These are phyloP conservation scores for Aspergillus asperescens DNA, from an alignment of 495 filamentous ascomycete genomes.

Conservation along the genomic window DNA sequence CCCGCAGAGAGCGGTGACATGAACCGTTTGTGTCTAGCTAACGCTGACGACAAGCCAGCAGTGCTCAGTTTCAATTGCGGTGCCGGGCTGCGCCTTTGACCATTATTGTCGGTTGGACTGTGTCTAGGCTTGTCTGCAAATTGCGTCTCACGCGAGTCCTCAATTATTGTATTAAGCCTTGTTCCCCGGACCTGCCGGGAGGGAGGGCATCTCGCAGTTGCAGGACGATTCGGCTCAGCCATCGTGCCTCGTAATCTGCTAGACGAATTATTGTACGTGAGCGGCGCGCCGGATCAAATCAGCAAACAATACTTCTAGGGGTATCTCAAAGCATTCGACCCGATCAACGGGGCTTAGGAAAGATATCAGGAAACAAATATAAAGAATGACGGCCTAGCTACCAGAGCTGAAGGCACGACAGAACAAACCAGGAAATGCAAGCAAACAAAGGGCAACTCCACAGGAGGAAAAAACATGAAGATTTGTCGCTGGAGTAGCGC, in stretches of 20 bases:
- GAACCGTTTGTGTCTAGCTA: conserved; percentile 27
- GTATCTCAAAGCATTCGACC: conserved; percentile 37
- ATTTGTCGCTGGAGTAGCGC: conserved; percentile 19
- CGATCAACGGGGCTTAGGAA: conserved; percentile 38
- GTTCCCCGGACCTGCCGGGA: conserved; percentile 66
- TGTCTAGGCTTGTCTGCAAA: conserved; percentile 17
- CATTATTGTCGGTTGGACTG: background rate
- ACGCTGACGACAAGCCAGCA: conserved; percentile 29
- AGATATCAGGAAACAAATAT: conserved; percentile 14
- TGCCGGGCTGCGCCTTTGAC: conserved; percentile 8
- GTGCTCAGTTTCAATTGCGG: conserved; percentile 38
- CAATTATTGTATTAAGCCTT: conserved; percentile 82
- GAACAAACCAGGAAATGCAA: conserved; percentile 16
- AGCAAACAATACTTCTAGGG: conserved; percentile 26
- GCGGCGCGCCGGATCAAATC: conserved; percentile 7
- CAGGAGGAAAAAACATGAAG: conserved; percentile 15
- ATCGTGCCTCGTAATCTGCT: conserved; percentile 38
- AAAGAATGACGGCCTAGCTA: conserved; percentile 31
- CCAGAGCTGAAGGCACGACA: conserved; percentile 33
- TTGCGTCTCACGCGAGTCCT: conserved; percentile 50
- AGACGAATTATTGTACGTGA: conserved; percentile 16
- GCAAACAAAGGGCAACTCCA: conserved; percentile 13
- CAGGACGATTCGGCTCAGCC: conserved; percentile 56
- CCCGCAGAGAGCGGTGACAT: conserved; percentile 36
- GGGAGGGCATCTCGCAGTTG: conserved; percentile 51